phyloP scores from a whole-genome alignment of 169 alveolate genomes.

The Neospora caninum region DNA sequence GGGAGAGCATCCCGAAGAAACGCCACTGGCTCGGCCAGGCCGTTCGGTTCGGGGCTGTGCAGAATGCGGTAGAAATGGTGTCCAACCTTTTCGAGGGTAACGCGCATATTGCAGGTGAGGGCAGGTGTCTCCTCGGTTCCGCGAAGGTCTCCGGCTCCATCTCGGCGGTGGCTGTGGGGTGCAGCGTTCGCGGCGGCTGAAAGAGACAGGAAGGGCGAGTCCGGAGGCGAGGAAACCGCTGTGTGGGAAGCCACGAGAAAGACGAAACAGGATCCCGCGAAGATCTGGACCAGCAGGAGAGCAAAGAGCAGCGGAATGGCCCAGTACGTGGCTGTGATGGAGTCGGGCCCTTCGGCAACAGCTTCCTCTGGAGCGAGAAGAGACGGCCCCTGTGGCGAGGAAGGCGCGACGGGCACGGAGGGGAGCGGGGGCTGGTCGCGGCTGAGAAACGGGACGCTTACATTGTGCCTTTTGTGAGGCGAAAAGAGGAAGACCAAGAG shows the following conservation, averaged over 20 bases:
- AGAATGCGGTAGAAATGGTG: conserved; percentile 57
- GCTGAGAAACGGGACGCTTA: not conserved
- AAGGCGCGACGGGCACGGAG: not conserved
- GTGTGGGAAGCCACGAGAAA: conserved; percentile 17
- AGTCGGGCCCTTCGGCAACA: not conserved
- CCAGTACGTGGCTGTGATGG: conserved; percentile 15
- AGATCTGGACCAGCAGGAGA: not conserved
- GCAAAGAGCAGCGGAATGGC: conserved; percentile 37
- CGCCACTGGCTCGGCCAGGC: not conserved
- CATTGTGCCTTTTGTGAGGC: not conserved
- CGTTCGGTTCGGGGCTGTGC: not conserved
- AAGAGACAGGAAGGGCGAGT: not conserved
- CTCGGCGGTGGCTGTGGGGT: not conserved
- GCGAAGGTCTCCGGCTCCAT: not conserved
- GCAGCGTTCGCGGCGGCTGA: not conserved
- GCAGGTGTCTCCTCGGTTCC: not conserved
- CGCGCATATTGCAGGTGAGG: conserved; percentile 49
- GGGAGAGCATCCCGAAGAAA: not conserved
- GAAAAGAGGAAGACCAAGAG: not conserved
- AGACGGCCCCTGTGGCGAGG: not conserved
- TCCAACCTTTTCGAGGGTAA: conserved; percentile 52
- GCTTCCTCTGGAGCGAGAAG: not conserved
- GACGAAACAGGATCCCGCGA: not conserved
- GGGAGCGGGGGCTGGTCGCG: not conserved
- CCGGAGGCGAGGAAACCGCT: not conserved